Evolutionary conservation across 2,329 filamentous ascomycete species (phyloP), one percentile per base, ranked within the genome.

Genomic region (Penicillium expansum): DNA sequence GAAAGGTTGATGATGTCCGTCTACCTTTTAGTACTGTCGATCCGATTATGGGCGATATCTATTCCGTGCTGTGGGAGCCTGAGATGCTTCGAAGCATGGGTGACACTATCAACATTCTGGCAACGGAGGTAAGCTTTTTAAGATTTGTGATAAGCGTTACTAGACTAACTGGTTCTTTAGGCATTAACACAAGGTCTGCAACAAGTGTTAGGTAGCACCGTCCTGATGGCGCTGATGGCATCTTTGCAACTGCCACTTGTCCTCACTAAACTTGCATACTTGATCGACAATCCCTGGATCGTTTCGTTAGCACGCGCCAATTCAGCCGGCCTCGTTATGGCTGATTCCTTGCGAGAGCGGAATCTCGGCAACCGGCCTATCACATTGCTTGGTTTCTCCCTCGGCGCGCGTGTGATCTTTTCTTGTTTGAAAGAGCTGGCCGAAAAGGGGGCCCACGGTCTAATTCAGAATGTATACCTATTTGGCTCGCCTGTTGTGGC

Each of bases 31-130:
- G 92, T 77, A 99, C 95, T 0, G 89, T 99, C 7, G 92, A 99
- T 73, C 91, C 95, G 0, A 85, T 97, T 61, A 99, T 99, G 94
- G 94, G 94, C 13, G 94, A 99, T 71, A 87, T 99, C 16, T 99
- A 99, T 77, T 97, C 93, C 0, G 88, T 99, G 11, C 80, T 95
- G 57, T 99, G 94, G 92, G 94, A 99, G 74, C 95, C 94, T 3
- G 94, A 99, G 71, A 96, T 99, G 92, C 83, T 99, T 70, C 88
- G 86, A 66, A 96, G 91, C 75, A 99, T 97, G 88, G 94, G 94
- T 83, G 91, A 94, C 72, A 99, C 94, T 44, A 97, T 99, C 69
- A 97, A 97, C 68, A 97, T 99, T 75, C 80, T 99, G 62, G 94
- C 94, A 56, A 99, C 94, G 33, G 94, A 99, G 85, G 91, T 93